These are phyloP conservation scores for Lodderomyces pseudojiufengensis DNA, from an alignment of 1,139 yeast species.

Conservation along the genomic window DNA sequence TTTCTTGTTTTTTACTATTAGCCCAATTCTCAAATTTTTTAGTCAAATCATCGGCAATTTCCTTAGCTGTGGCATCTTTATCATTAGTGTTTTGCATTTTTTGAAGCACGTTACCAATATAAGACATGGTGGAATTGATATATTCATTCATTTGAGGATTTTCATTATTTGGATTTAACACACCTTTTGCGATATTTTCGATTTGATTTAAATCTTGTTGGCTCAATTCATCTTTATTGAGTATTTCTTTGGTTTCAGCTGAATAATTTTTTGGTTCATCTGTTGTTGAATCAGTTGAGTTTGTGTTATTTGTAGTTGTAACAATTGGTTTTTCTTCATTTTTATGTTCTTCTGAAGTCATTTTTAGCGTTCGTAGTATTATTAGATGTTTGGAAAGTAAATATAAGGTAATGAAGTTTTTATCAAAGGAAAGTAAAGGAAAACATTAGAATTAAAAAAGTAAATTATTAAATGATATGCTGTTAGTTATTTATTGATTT, in stretches of 20 bases:
- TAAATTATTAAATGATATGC: too few relatives aligned
- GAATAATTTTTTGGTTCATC: not conserved
- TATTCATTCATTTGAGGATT: slow-evolving; percentile 24
- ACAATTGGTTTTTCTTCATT: not conserved
- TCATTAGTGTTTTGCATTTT: slow-evolving; percentile 32
- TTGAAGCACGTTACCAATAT: slow-evolving; percentile 25
- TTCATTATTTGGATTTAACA: slow-evolving; percentile 29
- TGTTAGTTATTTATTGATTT: too few relatives aligned
- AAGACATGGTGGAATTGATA: slow-evolving; percentile 27
- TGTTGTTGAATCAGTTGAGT: not conserved
- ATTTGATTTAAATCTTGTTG: slow-evolving; percentile 11
- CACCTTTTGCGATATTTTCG: slow-evolving; percentile 16
- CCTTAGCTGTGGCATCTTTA: slow-evolving; percentile 34
- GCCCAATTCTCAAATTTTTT: slow-evolving; percentile 30
- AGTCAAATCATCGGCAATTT: slow-evolving; percentile 37
- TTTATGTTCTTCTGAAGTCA: not conserved
- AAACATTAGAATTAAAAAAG: too few relatives aligned
- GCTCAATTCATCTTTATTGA: slow-evolving; percentile 3
- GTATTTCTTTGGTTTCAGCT: not conserved
- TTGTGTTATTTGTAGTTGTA: not conserved
- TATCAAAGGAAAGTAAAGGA: too few relatives aligned
- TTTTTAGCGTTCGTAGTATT: not conserved
- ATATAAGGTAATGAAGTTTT: too few relatives aligned
- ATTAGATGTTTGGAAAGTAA: too few relatives aligned
- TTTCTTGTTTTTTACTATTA: slow-evolving; percentile 13